phyloP scores from a whole-genome alignment of 176 grass and related monocot species.

The Eragrostis nindensis region DNA sequence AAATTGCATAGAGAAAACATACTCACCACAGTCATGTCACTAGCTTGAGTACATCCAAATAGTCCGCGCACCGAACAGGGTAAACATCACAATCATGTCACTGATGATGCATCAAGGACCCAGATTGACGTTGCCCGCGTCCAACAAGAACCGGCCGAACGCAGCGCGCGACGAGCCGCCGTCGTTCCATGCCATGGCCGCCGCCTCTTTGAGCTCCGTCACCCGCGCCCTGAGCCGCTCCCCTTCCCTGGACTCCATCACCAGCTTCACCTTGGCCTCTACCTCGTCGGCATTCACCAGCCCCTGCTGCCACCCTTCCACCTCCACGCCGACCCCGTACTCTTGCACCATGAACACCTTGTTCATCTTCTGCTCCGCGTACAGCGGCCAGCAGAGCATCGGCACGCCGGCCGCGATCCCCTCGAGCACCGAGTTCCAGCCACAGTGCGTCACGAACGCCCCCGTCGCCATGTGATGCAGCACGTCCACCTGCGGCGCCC shows the following conservation, averaged over 20 bases:
- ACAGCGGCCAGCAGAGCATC: conserved; percentile 34
- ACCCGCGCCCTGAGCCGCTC: not conserved
- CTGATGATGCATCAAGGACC: too few relatives aligned
- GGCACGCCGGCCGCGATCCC: conserved; percentile 30
- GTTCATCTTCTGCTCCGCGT: conserved; percentile 59
- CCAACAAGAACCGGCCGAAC: not conserved
- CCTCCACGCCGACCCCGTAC: conserved; percentile 20
- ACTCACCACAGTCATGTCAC: too few relatives aligned
- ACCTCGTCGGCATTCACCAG: conserved; percentile 17
- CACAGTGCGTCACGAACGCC: not conserved
- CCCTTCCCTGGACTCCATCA: conserved; percentile 17
- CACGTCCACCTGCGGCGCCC: not conserved
- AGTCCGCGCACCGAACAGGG: too few relatives aligned
- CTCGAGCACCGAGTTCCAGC: not conserved
- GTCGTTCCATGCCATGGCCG: not conserved
- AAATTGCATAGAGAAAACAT: too few relatives aligned
- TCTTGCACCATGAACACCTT: conserved; percentile 56
- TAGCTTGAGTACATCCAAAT: too few relatives aligned
- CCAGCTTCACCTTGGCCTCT: not conserved
- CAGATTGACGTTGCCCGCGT: not conserved
- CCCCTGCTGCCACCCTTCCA: conserved; percentile 20
- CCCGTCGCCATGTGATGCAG: too few relatives aligned
- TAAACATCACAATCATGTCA: too few relatives aligned
- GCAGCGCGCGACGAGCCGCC: not conserved
- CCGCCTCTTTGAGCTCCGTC: not conserved